Base-by-base conservation (phyloP, 108 stramenopile species). In the Conticribra guillardii region DNA sequence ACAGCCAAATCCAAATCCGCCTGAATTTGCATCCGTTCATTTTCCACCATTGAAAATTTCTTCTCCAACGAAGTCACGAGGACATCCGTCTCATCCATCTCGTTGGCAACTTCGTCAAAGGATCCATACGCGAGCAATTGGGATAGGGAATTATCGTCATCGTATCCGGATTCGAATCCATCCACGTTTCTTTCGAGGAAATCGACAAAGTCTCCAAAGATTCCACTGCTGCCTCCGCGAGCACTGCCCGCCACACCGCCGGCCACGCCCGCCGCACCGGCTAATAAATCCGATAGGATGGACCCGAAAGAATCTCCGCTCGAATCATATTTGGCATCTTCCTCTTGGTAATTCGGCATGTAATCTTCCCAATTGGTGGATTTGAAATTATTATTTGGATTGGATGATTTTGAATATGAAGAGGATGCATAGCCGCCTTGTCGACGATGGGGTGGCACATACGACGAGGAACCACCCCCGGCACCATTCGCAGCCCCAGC, bases 41-140 rank as follows among this genome's bases (percentile, higher is more conserved):
- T 52, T 9, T 91, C 71, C 32, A 95, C 64, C 4, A 60, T 59
- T 1, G 51, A 48, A 44, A 78, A 34, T 73, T 92, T 95, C 0
- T 75, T 69, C 18, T 80, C 71, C 28, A 95, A 67, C n/a, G 89
- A 87, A 29, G 83, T 59, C 19, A 92, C 87, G 28, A 91, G 83
- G 16, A 91, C 44, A 30, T 89, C 80, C 0, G 88, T 84, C 53
- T 92, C 94, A 37, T 92, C 89, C 87, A 92, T 85, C 75, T 95
- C 94, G 37, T 86, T 75, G 5, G 77, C 82, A 24, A 94, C 80
- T 5, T 91, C 87, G 19, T 87, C 85, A 23, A 87, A 60, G 11
- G 82, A 71, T 7, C 88, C 90, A 45, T 69, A 81, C 22, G 60
- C 62, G 46, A 94, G 58, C 67, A 94, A 47, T 22, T 61, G 51